phyloP scores from a whole-genome alignment of 805 yeast genomes.

The Spathaspora hagerdaliae region DNA sequence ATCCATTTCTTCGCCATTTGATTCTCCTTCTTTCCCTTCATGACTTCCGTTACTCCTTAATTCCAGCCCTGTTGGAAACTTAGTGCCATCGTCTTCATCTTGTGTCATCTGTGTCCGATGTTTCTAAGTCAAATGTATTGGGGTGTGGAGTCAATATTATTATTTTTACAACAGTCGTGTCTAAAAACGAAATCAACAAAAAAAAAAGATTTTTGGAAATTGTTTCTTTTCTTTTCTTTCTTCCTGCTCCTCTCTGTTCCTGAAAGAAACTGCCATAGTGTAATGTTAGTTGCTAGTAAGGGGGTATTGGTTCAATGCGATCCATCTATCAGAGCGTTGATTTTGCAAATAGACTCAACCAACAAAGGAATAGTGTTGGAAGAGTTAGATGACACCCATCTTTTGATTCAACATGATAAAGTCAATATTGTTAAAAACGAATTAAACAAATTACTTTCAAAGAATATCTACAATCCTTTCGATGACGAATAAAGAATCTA shows the following conservation, averaged over 20 bases:
- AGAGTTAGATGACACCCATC: conserved; percentile 89
- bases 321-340: conserved; percentile 87
- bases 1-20: background rate
- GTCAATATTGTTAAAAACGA: conserved; percentile 75
- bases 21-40: background rate
- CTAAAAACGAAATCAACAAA: too few relatives aligned
- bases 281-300: conserved; percentile 41
- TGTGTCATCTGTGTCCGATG: background rate
- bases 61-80: background rate
- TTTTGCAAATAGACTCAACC: conserved; percentile 74
- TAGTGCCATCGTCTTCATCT: background rate
- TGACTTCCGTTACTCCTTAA: background rate
- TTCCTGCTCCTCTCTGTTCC: too few relatives aligned
- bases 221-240: background rate
- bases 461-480: conserved; percentile 80
- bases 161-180: too few relatives aligned
- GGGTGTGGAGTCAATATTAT: too few relatives aligned
- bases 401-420: conserved; percentile 73
- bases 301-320: conserved; percentile 58
- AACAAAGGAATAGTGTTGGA: conserved; percentile 64
- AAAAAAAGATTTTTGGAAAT: background rate
- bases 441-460: conserved; percentile 68
- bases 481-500: conserved; percentile 54
- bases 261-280: too few relatives aligned
- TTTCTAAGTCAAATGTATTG: too few relatives aligned